Percentiles rank a stretch among this genome's conserved stretches.
Conservation (phyloP, 805 yeast species). For the Wickerhamiella nectarea region DNA sequence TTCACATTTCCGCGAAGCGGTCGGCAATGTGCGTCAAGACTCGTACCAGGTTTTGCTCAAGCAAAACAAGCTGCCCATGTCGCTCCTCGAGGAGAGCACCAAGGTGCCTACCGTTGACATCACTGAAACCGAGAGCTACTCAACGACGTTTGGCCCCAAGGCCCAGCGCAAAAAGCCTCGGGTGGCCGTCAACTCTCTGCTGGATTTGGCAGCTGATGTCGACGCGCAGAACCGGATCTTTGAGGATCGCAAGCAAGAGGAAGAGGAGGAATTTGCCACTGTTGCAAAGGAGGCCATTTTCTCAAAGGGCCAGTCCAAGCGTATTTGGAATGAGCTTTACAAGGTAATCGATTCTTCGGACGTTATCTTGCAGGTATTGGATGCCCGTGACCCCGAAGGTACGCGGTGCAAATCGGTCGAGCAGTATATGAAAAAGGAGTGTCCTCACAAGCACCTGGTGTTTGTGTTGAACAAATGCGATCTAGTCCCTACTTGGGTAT, state of each 20-base stretch:
- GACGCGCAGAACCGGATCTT: constrained; percentile 45
- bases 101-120: constrained; percentile 66
- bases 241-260: constrained; percentile 52
- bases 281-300: constrained; percentile 93
- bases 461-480: constrained; percentile 95
- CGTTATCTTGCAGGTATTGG: constrained; percentile 89
- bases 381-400: constrained; percentile 95
- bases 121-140: constrained; percentile 76
- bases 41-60: constrained; percentile 73
- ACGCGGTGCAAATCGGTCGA: constrained; percentile 90
- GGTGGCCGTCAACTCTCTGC: constrained; percentile 60
- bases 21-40: constrained; percentile 73
- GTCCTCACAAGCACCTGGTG: constrained; percentile 91
- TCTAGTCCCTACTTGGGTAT: constrained; percentile 97
- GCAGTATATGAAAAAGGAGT: constrained; percentile 81
- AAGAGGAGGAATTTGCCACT: constrained; percentile 61
- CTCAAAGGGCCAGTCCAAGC: constrained; percentile 92
- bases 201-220: constrained; percentile 55
- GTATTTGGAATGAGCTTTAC: constrained; percentile 96
- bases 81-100: constrained; percentile 67
- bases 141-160: constrained; percentile 83
- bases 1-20: constrained; percentile 83
- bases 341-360: constrained; percentile 96
- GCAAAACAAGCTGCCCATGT: constrained; percentile 91
- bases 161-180: constrained; percentile 87